These are phyloP conservation scores for Penicillium herquei DNA, from an alignment of 495 filamentous ascomycete genomes.

Conservation along the genomic window DNA sequence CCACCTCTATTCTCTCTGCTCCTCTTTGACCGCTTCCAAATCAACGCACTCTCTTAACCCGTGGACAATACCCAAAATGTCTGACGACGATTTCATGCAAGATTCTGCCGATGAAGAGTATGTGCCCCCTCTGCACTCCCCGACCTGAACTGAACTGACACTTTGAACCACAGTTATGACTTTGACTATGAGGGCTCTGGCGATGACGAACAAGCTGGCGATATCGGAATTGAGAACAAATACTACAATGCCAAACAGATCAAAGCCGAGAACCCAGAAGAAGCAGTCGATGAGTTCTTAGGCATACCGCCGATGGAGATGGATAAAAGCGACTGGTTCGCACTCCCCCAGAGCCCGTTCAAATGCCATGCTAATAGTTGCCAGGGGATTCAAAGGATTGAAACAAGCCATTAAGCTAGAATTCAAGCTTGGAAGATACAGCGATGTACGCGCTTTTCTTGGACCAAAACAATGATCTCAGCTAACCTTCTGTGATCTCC, in stretches of 20 bases:
- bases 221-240: conserved; percentile 97
- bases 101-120: conserved; percentile 89
- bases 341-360: conserved; percentile 17
- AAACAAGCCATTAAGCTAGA: conserved; percentile 98
- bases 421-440: conserved; percentile 81
- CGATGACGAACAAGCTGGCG: conserved; percentile 80
- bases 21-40: neutral
- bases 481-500: neutral
- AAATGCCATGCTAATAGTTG: neutral
- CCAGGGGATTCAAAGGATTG: conserved; percentile 90
- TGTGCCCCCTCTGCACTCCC: conserved; percentile 10
- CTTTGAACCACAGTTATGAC: conserved; percentile 65
- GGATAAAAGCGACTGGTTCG: conserved; percentile 90
- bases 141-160: conserved; percentile 19
- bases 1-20: conserved; percentile 6
- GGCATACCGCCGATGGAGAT: conserved; percentile 78
- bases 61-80: conserved; percentile 56
- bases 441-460: conserved; percentile 59
- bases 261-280: conserved; percentile 81
- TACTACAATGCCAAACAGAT: conserved; percentile 99
- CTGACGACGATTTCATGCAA: conserved; percentile 98
- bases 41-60: neutral
- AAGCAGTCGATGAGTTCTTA: conserved; percentile 88
- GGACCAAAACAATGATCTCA: neutral
- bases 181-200: conserved; percentile 96